Percentiles rank a stretch among this genome's conserved stretches.
Evolutionary conservation across 768 basidiomycete species (phyloP).

Genomic region (Auriculariales sp.): DNA sequence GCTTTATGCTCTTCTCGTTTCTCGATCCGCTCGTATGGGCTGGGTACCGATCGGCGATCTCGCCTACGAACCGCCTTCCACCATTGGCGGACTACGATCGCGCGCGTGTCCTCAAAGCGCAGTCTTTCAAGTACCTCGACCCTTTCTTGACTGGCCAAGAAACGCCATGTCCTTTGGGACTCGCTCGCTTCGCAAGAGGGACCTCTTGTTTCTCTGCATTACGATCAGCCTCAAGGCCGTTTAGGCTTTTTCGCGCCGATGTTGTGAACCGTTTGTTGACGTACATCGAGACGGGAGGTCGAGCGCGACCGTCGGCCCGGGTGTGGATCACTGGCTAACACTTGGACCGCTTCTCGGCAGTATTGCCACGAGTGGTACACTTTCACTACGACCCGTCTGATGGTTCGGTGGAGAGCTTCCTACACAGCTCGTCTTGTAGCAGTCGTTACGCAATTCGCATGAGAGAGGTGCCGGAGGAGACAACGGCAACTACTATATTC

Average conservation of each 20-base stretch:
- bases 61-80: conserved; percentile 29
- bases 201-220: not conserved
- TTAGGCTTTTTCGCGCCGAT: conserved; percentile 11
- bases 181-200: not conserved
- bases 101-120: conserved; percentile 6
- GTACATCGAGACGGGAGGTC: conserved; percentile 23
- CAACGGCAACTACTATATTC: not conserved
- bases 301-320: conserved; percentile 26
- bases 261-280: conserved; percentile 1
- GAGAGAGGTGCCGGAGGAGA: conserved; percentile 14
- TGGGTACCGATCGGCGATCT: conserved; percentile 27
- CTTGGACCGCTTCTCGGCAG: conserved; percentile 12
- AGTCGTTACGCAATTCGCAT: conserved; percentile 24
- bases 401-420: conserved; percentile 22
- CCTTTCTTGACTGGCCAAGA: conserved; percentile 10
- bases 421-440: conserved; percentile 27
- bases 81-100: conserved; percentile 31
- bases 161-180: not conserved
- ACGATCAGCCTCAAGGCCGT: not conserved
- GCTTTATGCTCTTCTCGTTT: conserved; percentile 32
- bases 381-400: conserved; percentile 1
- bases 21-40: conserved; percentile 35
- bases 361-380: conserved; percentile 16
- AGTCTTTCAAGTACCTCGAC: conserved; percentile 6
- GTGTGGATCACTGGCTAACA: conserved; percentile 20